These are phyloP conservation scores for Selenicereus undatus DNA, from an alignment of 148 eudicot species.

Conservation along the genomic window DNA sequence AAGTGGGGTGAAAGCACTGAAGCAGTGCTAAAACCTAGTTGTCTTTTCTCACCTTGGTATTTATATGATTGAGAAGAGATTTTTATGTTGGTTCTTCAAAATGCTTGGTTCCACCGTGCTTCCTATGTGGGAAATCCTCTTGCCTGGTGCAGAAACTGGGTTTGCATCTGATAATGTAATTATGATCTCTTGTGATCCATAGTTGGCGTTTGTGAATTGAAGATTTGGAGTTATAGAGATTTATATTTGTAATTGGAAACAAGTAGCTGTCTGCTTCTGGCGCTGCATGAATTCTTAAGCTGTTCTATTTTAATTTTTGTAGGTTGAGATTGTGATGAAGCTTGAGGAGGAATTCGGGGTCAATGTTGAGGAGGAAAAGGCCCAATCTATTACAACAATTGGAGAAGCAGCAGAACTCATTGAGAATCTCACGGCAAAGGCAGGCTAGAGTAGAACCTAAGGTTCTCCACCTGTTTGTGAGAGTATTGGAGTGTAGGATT, in stretches of 20 bases:
- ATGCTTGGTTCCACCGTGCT: background rate
- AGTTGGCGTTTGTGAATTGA: background rate
- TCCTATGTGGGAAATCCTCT: background rate
- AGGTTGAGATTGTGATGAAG: conserved; percentile 73
- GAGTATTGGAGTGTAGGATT: conserved; percentile 17
- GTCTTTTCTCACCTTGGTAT: background rate
- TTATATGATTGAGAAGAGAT: background rate
- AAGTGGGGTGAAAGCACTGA: no score
- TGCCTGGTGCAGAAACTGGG: background rate
- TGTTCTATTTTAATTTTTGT: background rate
- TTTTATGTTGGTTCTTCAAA: background rate
- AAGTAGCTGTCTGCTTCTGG: no score
- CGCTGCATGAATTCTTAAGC: background rate
- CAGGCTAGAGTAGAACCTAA: background rate
- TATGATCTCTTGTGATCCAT: background rate
- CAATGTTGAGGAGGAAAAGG: conserved; percentile 54
- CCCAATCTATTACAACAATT: conserved; percentile 43
- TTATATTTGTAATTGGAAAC: background rate
- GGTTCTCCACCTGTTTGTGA: conserved; percentile 12
- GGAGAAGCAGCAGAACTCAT: conserved; percentile 57
- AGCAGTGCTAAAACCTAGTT: background rate
- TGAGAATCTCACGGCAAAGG: conserved; percentile 38
- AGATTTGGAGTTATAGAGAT: no score
- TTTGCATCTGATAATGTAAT: background rate
- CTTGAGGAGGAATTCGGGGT: conserved; percentile 56